Base-by-base conservation (phyloP, 2,329 filamentous ascomycete genomes). In the Raffaelea albimanens region DNA sequence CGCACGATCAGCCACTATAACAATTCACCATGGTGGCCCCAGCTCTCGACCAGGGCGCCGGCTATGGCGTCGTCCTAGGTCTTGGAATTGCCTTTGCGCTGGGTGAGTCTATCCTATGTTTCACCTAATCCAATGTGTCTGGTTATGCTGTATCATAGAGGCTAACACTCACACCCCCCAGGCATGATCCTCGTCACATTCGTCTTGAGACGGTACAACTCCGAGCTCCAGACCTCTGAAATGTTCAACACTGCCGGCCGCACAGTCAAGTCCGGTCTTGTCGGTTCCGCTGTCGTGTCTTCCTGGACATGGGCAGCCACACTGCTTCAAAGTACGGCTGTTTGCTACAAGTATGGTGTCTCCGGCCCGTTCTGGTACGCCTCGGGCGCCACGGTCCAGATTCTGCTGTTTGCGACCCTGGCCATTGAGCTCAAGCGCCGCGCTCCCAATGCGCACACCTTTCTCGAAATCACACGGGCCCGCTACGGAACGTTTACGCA, bases 231-330 rank as follows among this genome's bases (percentile, higher is more conserved):
- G 63, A 95, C 90, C 0, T 90, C 85, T 0, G 89, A 95, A 67
- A 93, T 89, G 79, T 95, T 95, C 72, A 89, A 78, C 53, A 95
- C 89, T 0, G 89, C 89, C 44, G 88, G 88, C 18, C 75, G 90
- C 52, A 89, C 86, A 1, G 87, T 95, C 55, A 95, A 95, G 61
- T 89, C 87, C 9, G 90, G 89, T 40, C 73, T 95, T 14, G 87
- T 95, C 1, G 86, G 87, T 11, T 86, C 87, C 5, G 89, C 88
- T 16, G 89, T 95, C n/a, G 87, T 95, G 3, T 90, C 85, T 16
- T 89, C 84, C 5, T 95, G 90, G 89, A 95, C 89, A 0, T 95
- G 88, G 88, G 88, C 87, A 1, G 88, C 87, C 20, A 93, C 87
- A 0, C 70, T 91, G 2, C 72, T 93, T 2, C 87, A 93, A 59